A percentile compares a stretch with the other conserved stretches of the same genome.
These are phyloP conservation scores for Quercus parvula DNA, from an alignment of 306 rosid species.

Conservation along the genomic window DNA sequence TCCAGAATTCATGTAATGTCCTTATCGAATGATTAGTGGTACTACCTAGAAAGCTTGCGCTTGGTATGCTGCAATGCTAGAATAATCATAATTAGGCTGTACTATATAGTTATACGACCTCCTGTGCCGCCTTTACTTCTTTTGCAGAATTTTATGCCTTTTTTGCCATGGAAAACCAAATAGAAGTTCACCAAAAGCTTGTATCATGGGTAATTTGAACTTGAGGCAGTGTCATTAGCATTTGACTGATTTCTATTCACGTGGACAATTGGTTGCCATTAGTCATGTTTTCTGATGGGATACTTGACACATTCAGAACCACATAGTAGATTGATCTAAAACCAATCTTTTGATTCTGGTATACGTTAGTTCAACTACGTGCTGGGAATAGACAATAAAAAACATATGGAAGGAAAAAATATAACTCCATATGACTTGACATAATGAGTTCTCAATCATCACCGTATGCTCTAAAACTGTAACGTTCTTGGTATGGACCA, in stretches of 20 bases:
- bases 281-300: background rate
- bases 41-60: no score
- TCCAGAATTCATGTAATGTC: background rate
- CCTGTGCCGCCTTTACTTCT: background rate
- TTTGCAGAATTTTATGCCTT: no score
- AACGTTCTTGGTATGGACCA: conserved; percentile 82
- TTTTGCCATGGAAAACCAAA: no score
- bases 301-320: background rate
- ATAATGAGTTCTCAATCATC: conserved; percentile 42
- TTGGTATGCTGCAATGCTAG: no score
- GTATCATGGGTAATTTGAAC: background rate
- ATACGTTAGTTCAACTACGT: background rate
- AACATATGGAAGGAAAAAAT: background rate
- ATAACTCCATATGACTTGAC: background rate
- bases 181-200: no score
- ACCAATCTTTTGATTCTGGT: background rate
- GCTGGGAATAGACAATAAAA: background rate
- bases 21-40: background rate
- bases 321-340: background rate
- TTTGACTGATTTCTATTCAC: background rate
- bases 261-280: no score
- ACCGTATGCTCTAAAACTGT: conserved; percentile 76
- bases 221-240: background rate
- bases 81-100: no score
- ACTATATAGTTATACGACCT: background rate